phyloP scores from a whole-genome alignment of 139 green algal species.

The Coelastrella sp. region DNA sequence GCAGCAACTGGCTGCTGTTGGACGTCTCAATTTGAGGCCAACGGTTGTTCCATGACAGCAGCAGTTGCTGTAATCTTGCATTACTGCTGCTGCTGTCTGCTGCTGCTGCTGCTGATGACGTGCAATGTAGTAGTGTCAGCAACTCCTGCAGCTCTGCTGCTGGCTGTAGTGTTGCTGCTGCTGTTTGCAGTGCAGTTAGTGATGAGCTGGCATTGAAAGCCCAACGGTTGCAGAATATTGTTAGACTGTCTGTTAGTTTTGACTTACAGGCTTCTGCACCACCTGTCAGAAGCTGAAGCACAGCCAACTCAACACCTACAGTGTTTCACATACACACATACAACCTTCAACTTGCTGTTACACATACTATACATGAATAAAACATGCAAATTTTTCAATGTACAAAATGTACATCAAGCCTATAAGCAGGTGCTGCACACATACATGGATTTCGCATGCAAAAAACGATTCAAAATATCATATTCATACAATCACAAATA shows the following conservation, averaged over 20 bases:
- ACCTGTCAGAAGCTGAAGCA: slow-evolving; percentile 14
- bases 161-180: slow-evolving; percentile 29
- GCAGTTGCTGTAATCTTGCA: slow-evolving; percentile 8
- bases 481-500: too few relatives aligned
- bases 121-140: background rate
- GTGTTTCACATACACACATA: too few relatives aligned
- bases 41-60: background rate
- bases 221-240: background rate
- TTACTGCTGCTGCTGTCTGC: background rate
- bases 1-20: background rate
- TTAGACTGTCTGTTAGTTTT: slow-evolving; percentile 8
- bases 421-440: background rate
- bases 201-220: slow-evolving; percentile 8
- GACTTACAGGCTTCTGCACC: background rate
- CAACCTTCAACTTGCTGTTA: too few relatives aligned
- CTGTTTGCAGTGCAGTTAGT: background rate
- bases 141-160: slow-evolving; percentile 28
- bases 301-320: slow-evolving; percentile 22
- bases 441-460: background rate
- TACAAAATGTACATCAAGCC: background rate
- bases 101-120: background rate
- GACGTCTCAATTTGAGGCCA: background rate
- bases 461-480: too few relatives aligned
- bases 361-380: too few relatives aligned
- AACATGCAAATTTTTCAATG: too few relatives aligned